Conservation (phyloP, 1,139 yeast genomes). For the Diutina neorugosa region DNA sequence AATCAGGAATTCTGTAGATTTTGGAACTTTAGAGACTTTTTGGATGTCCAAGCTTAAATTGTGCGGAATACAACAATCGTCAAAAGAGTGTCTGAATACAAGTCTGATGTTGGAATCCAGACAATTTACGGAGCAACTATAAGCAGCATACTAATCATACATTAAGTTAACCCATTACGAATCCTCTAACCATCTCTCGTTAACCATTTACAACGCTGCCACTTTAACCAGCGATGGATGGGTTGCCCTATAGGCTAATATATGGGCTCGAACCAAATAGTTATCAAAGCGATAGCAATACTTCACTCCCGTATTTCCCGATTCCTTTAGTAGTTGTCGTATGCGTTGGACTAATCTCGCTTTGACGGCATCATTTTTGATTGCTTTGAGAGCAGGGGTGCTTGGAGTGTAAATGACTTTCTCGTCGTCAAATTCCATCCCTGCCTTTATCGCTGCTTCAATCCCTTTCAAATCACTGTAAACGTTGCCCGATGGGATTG, state of each 20-base stretch:
- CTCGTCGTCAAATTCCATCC: background rate
- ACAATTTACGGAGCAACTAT: no score
- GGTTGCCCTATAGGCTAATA: background rate
- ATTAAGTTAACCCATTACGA: no score
- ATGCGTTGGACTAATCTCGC: background rate
- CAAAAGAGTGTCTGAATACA: no score
- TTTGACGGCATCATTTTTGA: background rate
- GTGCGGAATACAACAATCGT: no score
- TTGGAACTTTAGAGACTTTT: no score
- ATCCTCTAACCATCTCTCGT: no score
- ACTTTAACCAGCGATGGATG: background rate
- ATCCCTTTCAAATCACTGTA: background rate
- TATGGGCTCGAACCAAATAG: background rate
- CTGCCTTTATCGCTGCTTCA: background rate
- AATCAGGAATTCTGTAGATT: no score
- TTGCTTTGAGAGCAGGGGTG: background rate
- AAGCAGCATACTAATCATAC: no score
- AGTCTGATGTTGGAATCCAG: no score
- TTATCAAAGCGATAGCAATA: background rate
- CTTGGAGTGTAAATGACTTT: background rate
- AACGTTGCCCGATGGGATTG: background rate
- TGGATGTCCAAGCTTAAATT: no score
- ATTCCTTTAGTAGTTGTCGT: background rate
- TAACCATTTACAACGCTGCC: background rate
- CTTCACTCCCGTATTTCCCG: background rate